Base-by-base conservation (phyloP, 2,329 filamentous ascomycete species). In the Colletotrichum chrysophilum region DNA sequence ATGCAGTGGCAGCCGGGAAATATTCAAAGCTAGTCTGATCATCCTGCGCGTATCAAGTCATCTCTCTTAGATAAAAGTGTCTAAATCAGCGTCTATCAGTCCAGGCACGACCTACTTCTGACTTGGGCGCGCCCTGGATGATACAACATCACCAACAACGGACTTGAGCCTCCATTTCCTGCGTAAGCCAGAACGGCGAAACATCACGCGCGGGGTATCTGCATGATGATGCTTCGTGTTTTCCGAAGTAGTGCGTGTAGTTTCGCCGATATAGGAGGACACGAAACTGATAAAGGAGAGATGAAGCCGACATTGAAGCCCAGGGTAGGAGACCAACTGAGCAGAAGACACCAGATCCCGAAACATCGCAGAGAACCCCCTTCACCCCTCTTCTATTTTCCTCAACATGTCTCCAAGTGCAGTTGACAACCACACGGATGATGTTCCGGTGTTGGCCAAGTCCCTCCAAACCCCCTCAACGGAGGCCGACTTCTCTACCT, bases 401-500 rank as follows among this genome's bases (percentile, higher is more conserved):
- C 21, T 13, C 64, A 30, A 58, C 1, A 70, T 70, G 55, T 43
- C 66, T 24, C 56, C 55, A 5, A 61, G 56, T 13, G 55, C 66
- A 7, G 24, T 70, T n/a, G 5, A 32, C 4, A 56, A 60, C 21
- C 52, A 56, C 4, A 24, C 32, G 13, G 66, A 58, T 14, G 26
- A 43, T 26, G 26, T 3, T 13, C 8, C 24, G 14, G 13, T 21
- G 12, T 12, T 14, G 18, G 21, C 36, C 16, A 52, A 69, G 12
- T 21, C 66, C 5, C 7, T 16, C 14, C 66, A 52, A 14, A 5
- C 4, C 43, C 16, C 32, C 9, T 58, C 21, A 16, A 16, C 55
- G 1, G 34, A 38, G 26, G 56, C 58, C 77, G 79, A 52, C 21
- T 81, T 81, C 65, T 77, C 78, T 0, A 48, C 68, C 4, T 77